phyloP scores from a whole-genome alignment of 228 moss, liverwort and hornwort species.

The Sphagnum magellanicum region DNA sequence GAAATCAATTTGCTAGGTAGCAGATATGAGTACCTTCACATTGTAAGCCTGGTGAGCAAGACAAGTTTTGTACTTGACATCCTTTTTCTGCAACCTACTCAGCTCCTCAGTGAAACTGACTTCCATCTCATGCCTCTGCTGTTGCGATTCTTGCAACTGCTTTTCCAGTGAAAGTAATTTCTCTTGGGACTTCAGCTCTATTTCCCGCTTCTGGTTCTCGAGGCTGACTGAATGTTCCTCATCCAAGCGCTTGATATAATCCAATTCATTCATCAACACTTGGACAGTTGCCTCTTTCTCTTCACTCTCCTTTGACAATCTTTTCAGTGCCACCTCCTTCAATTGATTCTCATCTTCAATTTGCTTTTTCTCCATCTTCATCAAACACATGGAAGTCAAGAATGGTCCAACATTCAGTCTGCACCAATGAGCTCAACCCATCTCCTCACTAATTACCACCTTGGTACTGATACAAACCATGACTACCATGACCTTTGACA shows the following conservation, averaged over 20 bases:
- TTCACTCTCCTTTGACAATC: conserved; percentile 25
- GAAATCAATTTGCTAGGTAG: no score
- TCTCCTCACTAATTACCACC: no score
- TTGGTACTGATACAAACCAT: no score
- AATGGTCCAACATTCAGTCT: background rate
- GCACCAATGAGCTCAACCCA: no score
- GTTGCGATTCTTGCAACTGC: conserved; percentile 61
- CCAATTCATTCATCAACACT: conserved; percentile 28
- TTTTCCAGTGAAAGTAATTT: conserved; percentile 39
- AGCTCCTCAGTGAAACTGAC: conserved; percentile 42
- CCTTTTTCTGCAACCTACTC: conserved; percentile 44
- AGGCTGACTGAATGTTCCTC: conserved; percentile 47
- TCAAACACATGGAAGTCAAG: background rate
- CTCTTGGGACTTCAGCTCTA: conserved; percentile 47
- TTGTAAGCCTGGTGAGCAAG: conserved; percentile 13
- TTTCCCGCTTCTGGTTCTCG: conserved; percentile 47
- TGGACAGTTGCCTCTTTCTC: conserved; percentile 32
- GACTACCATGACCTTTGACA: no score
- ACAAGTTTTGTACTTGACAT: conserved; percentile 30
- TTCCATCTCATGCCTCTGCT: conserved; percentile 61
- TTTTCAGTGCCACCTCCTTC: conserved; percentile 45
- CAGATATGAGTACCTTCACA: no score
- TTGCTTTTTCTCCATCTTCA: conserved; percentile 37
- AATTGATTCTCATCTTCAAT: conserved; percentile 48
- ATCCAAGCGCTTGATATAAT: conserved; percentile 33